A percentile compares a stretch with the other conserved stretches of the same genome.
Evolutionary conservation across 2,329 filamentous ascomycete species (phyloP).

Genomic region (Ophiostoma ips): DNA sequence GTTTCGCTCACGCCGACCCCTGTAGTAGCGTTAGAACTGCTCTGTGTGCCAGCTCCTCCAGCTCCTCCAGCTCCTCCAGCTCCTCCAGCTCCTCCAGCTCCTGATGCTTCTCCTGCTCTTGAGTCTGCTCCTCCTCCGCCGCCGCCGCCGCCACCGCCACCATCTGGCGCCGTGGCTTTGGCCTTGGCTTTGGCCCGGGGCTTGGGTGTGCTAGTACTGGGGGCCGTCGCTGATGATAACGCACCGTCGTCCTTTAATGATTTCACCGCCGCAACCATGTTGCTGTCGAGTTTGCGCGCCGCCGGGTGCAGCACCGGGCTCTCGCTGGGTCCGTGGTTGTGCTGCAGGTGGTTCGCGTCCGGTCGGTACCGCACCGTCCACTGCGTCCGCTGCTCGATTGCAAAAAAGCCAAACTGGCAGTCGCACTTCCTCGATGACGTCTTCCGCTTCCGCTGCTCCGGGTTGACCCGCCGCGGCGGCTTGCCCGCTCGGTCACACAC

Average conservation of each 20-base stretch:
- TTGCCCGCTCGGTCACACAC: constrained; percentile 54
- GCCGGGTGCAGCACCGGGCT: constrained; percentile 53
- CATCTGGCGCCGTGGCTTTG: constrained; percentile 3
- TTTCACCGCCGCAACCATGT: constrained; percentile 54
- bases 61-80: not conserved
- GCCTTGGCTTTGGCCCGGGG: constrained; percentile 6
- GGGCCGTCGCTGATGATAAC: constrained; percentile 16
- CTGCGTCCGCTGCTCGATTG: constrained; percentile 52
- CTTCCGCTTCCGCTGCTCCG: constrained; percentile 50
- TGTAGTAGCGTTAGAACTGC: constrained; percentile 20
- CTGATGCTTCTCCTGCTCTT: not conserved
- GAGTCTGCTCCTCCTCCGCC: not conserved
- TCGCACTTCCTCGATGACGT: constrained; percentile 57
- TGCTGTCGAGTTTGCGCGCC: constrained; percentile 50
- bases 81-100: not conserved
- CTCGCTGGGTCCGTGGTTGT: constrained; percentile 54
- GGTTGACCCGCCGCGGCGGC: constrained; percentile 45
- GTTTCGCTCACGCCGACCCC: constrained; percentile 52
- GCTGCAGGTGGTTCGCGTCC: constrained; percentile 40
- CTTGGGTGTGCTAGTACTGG: constrained; percentile 3
- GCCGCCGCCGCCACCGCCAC: constrained; percentile 1
- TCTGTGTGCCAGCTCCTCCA: not conserved
- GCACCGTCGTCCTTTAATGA: constrained; percentile 51
- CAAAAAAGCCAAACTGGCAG: constrained; percentile 56
- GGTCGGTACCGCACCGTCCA: constrained; percentile 54